Percentiles rank a stretch among this genome's conserved stretches.
These are phyloP conservation scores for Colletotrichum sansevieriae DNA, from an alignment of 2,329 filamentous ascomycete genomes.

Conservation along the genomic window DNA sequence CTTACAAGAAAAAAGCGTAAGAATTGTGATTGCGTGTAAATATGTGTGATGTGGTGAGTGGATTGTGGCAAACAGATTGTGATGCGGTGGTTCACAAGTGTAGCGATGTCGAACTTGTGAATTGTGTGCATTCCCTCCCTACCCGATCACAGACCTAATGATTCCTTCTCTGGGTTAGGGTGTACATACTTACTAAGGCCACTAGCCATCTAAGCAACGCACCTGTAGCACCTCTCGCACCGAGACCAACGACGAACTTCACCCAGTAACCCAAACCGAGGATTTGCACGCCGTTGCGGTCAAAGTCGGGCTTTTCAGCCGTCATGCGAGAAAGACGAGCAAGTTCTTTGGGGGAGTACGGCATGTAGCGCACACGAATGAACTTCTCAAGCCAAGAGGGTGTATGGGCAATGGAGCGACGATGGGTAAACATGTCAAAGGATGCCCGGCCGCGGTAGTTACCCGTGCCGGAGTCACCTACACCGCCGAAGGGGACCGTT, in stretches of 20 bases:
- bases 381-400: conserved; percentile 77
- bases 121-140: conserved; percentile 19
- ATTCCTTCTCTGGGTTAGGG: conserved; percentile 51
- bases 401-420: conserved; percentile 68
- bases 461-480: conserved; percentile 83
- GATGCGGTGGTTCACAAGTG: not conserved
- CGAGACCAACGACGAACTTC: conserved; percentile 63
- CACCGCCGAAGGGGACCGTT: conserved; percentile 84
- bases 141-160: conserved; percentile 49
- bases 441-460: conserved; percentile 82
- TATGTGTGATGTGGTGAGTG: conserved; percentile 11
- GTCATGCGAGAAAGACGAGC: conserved; percentile 59
- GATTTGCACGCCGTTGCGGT: conserved; percentile 68
- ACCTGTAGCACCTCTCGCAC: conserved; percentile 62
- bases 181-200: conserved; percentile 51
- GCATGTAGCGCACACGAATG: conserved; percentile 77
- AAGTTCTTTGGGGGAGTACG: conserved; percentile 64
- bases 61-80: not conserved
- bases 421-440: conserved; percentile 77
- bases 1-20: conserved; percentile 21
- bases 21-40: not conserved
- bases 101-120: conserved; percentile 12
- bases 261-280: conserved; percentile 68
- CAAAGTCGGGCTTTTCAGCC: conserved; percentile 68
- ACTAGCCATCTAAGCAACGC: conserved; percentile 66